Percentiles rank a stretch among this genome's conserved stretches.
Conservation (phyloP, 1,139 yeast genomes). For the Pichia sp. region DNA sequence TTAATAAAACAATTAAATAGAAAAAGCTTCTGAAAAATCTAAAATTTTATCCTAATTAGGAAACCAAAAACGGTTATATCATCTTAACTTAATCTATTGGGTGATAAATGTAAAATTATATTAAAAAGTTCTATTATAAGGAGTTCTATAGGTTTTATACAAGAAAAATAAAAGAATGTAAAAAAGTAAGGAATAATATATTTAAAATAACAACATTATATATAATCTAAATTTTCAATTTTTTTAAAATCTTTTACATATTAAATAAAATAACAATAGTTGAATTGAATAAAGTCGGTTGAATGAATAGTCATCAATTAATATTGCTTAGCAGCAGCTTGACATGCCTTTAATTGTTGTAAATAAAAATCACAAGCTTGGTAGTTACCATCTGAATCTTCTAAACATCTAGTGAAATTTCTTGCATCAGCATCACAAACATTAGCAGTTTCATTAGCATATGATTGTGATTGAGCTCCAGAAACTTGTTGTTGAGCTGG, state of each 20-base stretch:
- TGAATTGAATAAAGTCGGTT: neutral
- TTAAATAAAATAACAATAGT: neutral
- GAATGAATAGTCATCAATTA: constrained; percentile 27
- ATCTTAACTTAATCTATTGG: neutral
- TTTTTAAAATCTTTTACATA: neutral
- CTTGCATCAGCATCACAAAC: constrained; percentile 91
- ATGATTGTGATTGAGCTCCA: constrained; percentile 29
- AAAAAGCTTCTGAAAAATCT: too few species aligned
- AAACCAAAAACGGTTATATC: neutral
- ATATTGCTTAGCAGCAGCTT: constrained; percentile 83
- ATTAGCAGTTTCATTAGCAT: constrained; percentile 42
- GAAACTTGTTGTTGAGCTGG: constrained; percentile 32
- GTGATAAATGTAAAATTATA: too few species aligned
- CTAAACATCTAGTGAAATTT: constrained; percentile 90
- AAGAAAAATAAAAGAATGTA: neutral
- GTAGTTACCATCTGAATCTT: constrained; percentile 90
- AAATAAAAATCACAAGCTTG: constrained; percentile 94
- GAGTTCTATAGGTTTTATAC: neutral
- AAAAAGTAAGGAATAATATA: neutral
- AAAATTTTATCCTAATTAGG: neutral
- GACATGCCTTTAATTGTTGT: constrained; percentile 96
- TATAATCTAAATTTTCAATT: neutral
- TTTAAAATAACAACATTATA: neutral
- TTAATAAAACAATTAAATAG: too few species aligned
- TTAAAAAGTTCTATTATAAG: neutral